These are phyloP conservation scores for Fusarium chuoi DNA, from an alignment of 2,329 filamentous ascomycete species.

Conservation along the genomic window DNA sequence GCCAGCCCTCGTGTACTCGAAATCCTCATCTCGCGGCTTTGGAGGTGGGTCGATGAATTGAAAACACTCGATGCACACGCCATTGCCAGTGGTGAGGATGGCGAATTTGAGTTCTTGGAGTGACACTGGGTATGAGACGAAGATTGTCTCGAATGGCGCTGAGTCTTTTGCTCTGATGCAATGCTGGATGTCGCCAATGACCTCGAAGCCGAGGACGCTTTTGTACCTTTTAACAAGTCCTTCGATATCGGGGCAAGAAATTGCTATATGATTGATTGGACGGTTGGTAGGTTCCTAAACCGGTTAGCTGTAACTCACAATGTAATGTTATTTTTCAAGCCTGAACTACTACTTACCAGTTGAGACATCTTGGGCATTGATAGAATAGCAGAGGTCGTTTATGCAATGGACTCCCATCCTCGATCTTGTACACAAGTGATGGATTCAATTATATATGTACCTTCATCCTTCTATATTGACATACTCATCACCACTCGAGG, in stretches of 20 bases:
- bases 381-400: too few relatives aligned
- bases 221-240: background rate
- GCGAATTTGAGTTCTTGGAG: background rate
- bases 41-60: background rate
- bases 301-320: background rate
- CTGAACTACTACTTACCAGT: background rate
- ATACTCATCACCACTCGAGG: background rate
- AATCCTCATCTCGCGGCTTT: background rate
- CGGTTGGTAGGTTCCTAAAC: background rate
- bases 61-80: background rate
- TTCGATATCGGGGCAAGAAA: background rate
- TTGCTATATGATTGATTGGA: background rate
- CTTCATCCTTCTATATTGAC: background rate
- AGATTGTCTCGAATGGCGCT: background rate
- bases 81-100: background rate
- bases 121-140: background rate
- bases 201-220: background rate
- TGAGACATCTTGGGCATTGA: background rate
- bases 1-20: background rate
- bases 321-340: fast-evolving
- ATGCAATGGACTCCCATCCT: too few relatives aligned
- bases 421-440: too few relatives aligned
- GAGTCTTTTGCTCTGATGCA: background rate
- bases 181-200: background rate
- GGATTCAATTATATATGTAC: background rate